Conservation (phyloP, 345 rosid species). For the Reutealis trisperma region DNA sequence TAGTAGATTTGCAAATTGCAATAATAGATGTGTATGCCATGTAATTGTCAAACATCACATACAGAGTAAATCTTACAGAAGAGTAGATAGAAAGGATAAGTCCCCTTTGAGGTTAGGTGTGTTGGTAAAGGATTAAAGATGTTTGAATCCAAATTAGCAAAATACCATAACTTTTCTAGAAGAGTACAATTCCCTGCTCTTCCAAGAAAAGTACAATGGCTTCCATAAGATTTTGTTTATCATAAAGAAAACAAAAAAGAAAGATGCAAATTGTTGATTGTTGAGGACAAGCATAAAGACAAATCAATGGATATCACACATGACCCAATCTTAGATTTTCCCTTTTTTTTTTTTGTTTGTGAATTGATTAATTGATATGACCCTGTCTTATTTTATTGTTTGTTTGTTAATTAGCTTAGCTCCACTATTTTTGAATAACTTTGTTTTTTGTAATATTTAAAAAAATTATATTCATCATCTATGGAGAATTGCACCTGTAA, state of each 20-base stretch:
- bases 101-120: neutral
- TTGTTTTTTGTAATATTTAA: neutral
- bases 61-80: neutral
- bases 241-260: neutral
- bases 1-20: neutral
- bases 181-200: neutral
- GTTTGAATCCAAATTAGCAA: neutral
- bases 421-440: neutral
- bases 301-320: neutral
- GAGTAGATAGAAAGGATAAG: neutral
- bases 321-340: neutral
- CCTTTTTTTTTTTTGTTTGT: too few relatives aligned
- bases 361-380: too few relatives aligned
- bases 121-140: too few relatives aligned
- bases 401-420: neutral
- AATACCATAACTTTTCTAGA: neutral
- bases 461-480: neutral
- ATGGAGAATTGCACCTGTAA: too few relatives aligned
- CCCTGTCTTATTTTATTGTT: too few relatives aligned
- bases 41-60: neutral
- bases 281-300: neutral
- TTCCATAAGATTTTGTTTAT: neutral
- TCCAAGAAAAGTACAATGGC: neutral
- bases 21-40: neutral
- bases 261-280: neutral